phyloP scores from a whole-genome alignment of 495 filamentous ascomycete genomes.

The Aspergillus mulundensis region DNA sequence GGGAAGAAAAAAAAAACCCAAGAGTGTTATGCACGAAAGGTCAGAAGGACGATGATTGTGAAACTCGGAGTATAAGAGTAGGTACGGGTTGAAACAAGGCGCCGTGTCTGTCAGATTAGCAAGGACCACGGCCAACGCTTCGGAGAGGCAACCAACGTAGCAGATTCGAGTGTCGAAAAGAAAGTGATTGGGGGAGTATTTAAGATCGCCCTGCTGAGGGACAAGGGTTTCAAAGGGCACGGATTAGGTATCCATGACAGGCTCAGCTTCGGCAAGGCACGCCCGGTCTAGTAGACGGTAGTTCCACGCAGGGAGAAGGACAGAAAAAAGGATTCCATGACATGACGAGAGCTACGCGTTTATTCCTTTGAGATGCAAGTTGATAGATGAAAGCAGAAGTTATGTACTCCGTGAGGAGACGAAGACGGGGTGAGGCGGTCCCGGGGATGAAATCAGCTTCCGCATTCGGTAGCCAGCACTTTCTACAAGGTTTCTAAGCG shows the following conservation, averaged over 20 bases:
- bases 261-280: constrained; percentile 1
- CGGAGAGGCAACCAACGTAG: background rate
- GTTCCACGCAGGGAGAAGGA: constrained; percentile 1
- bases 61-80: constrained; percentile 9
- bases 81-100: constrained; percentile 8
- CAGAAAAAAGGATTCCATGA: background rate
- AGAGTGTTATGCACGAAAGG: background rate
- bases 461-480: background rate
- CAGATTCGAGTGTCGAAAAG: background rate
- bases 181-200: background rate
- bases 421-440: constrained; percentile 1
- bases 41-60: constrained; percentile 3
- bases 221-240: background rate
- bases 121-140: constrained; percentile 3
- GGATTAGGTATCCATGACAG: constrained; percentile 1
- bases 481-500: background rate
- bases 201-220: background rate
- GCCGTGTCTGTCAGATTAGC: background rate
- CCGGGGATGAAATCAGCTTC: background rate
- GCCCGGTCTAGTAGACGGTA: constrained; percentile 5
- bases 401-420: too few species aligned
- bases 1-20: background rate
- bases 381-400: background rate
- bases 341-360: background rate
- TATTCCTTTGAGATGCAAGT: too few species aligned